Evolutionary conservation across 2,329 filamentous ascomycete genomes (phyloP), one percentile per base, ranked within the genome.

Genomic region (Zymoseptoria ardabiliae): DNA sequence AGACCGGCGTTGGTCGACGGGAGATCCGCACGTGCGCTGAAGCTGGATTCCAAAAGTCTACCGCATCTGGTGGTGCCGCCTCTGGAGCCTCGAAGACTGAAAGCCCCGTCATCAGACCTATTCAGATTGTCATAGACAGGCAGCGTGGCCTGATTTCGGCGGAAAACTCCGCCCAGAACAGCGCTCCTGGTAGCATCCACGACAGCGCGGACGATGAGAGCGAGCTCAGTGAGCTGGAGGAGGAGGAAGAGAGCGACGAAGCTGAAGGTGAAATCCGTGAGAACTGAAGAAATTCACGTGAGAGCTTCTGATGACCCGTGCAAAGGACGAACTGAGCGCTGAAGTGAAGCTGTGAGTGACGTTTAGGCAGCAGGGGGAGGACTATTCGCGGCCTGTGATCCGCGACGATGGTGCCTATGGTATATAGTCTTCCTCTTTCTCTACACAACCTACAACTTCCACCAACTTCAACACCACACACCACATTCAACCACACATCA

Each of bases 11-110:
- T 6, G 82, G 83, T 6, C 77, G 82, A 25, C 76, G 82, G 13
- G 84, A 86, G 63, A 78, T 86, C 23, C 79, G 82, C 60, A 79
- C 80, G 51, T 79, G 79, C 63, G 83, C 84, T 8, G 84, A 87
- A 69, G 78, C 79, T 0, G 82, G 82, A 60, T 77, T 80, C 1
- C 62, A 78, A 50, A 72, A 72, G 56, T 60, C 66, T 5, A 59
- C 59, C 25, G 54, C 61, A 20, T 59, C 65, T 57, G 23, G 65
- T 50, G 20, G 54, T 28, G 49, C 60, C 45, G 45, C 56, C 17
- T 51, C 50, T 48, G 60, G 62, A 21, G 55, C 57, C 4, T 49
- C 53, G 10, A 58, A 50, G 5, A 21, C 52, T 3, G 56, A 57
- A 19, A 41, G 35, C 5, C 53, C 57, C 17, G 54, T 54, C 1